Evolutionary conservation across 331 rosid genomes (phyloP).

Genomic region (Pyrus hybrid): DNA sequence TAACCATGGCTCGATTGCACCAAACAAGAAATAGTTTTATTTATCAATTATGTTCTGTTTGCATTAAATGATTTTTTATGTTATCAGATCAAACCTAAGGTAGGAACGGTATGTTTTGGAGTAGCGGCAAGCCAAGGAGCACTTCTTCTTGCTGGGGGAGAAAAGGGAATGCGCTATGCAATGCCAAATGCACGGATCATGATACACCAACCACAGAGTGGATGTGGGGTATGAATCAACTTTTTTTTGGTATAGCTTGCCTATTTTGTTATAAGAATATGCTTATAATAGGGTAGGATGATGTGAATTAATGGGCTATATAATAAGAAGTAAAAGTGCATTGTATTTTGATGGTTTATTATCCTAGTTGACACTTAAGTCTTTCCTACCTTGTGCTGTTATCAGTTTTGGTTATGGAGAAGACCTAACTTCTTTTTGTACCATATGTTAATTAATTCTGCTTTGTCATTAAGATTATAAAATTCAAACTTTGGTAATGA

Average conservation of each 20-base stretch:
- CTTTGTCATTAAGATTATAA: neutral
- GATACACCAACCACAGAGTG: conserved; percentile 95
- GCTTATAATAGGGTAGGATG: neutral
- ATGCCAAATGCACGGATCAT: conserved; percentile 98
- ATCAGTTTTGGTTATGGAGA: neutral
- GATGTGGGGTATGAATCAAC: conserved; percentile 64
- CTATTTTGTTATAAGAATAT: conserved; percentile 1
- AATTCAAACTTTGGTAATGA: neutral
- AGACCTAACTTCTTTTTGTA: neutral
- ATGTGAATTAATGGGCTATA: neutral
- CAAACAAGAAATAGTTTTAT: neutral
- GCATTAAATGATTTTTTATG: conserved; percentile 13
- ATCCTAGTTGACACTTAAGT: neutral
- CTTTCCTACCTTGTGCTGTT: neutral
- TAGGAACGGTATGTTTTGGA: conserved; percentile 87
- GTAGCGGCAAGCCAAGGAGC: conserved; percentile 98
- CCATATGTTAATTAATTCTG: neutral
- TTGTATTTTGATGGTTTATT: neutral
- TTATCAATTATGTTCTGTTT: neutral
- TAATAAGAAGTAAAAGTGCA: neutral
- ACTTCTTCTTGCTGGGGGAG: conserved; percentile 98
- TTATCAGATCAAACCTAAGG: conserved; percentile 92
- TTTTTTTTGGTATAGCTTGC: neutral
- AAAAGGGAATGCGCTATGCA: conserved; percentile 92
- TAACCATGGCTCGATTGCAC: neutral